Base-by-base conservation (phyloP, 768 basidiomycete species). In the Kwoniella mangroviensis region DNA sequence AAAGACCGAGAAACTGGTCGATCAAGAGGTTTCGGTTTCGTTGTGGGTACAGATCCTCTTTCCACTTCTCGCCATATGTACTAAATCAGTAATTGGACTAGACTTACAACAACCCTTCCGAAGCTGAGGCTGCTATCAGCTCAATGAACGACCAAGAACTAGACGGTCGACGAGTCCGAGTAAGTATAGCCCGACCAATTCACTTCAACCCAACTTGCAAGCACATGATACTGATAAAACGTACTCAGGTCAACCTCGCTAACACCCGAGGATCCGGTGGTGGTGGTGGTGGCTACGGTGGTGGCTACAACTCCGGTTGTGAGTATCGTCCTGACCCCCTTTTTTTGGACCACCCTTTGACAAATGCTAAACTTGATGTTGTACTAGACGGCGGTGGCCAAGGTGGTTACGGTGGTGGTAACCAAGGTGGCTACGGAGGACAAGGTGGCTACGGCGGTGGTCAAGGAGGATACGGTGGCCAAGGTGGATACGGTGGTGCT, bases 1-100 rank as follows among this genome's bases (percentile, higher is more conserved):
- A 91, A 93, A 86, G 95, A 98, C 86, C 93, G 94, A 82, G 96
- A 97, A 82, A 98, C 96, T 75, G 92, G 93, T 70, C 93, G 95
- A 81, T 96, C 93, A 73, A 91, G 95, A 82, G 95, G 95, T 81
- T 98, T 98, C 84, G 95, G 95, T 72, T 98, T 98, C 85, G 94
- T 98, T 71, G 94, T 83, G 70, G 65, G 81, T 83, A 62, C 43
- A 19, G 5, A 28, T 17, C 56, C 26, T 56, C 45, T 19, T 49
- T 49, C 45, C 55, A 15, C 56, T 59, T 45, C 10, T 53, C 61
- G 22, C 7, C 51, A 56, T 22, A 4, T 21, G 4, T 51, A 40
- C 15, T 64, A 24, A 56, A 22, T 26, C n/a, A 9, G 11, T 4
- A 10, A 10, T 21, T 5, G 12, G 24, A 21, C 12, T 61, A 82